These are phyloP conservation scores for Hortaea werneckii DNA, from an alignment of 2,329 filamentous ascomycete genomes.

Conservation along the genomic window DNA sequence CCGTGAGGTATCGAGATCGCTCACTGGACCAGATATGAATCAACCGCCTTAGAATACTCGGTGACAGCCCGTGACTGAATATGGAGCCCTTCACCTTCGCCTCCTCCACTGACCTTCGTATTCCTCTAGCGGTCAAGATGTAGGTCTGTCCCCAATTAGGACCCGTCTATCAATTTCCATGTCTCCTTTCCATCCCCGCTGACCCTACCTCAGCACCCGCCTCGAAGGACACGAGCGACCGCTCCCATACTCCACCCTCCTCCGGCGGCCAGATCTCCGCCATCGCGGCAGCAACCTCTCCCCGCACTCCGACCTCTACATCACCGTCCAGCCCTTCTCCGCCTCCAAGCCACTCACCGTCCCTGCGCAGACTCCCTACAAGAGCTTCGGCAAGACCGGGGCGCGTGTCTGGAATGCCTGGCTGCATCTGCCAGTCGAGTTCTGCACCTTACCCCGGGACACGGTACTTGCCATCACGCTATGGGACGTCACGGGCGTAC, in stretches of 20 bases:
- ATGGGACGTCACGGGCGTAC: conserved; percentile 84
- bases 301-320: conserved; percentile 77
- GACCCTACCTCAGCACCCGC: conserved; percentile 40
- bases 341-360: conserved; percentile 92
- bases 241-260: conserved; percentile 64
- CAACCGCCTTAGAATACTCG: too few relatives aligned
- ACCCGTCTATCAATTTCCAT: neutral
- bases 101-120: conserved; percentile 71
- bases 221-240: conserved; percentile 70
- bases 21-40: too few relatives aligned
- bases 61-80: too few relatives aligned
- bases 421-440: conserved; percentile 76
- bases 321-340: conserved; percentile 88
- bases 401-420: conserved; percentile 80
- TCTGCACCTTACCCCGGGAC: conserved; percentile 70
- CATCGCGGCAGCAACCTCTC: conserved; percentile 81
- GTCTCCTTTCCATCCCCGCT: conserved; percentile 2
- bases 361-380: conserved; percentile 85
- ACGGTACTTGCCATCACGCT: conserved; percentile 83
- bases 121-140: conserved; percentile 58
- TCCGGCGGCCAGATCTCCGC: conserved; percentile 68
- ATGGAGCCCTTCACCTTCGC: conserved; percentile 98
- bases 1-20: too few relatives aligned
- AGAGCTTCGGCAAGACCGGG: conserved; percentile 61
- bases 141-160: conserved; percentile 29